These are phyloP conservation scores for Leccinum angustisporum DNA, from an alignment of 1,284 basidiomycete genomes.

Conservation along the genomic window DNA sequence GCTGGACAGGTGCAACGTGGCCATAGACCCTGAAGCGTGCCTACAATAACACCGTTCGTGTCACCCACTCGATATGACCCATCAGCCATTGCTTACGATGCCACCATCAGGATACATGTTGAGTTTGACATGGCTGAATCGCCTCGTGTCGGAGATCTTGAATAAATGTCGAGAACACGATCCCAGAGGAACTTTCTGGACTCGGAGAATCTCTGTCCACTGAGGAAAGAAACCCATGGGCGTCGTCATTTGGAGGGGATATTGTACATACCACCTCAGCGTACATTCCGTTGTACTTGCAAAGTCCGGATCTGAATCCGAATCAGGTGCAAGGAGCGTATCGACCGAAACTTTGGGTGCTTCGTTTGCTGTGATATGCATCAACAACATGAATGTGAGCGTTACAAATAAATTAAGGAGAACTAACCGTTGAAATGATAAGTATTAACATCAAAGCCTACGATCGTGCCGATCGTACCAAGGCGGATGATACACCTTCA, in stretches of 20 bases:
- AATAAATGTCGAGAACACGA: slow-evolving; percentile 88
- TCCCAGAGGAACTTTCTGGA: slow-evolving; percentile 74
- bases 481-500: slow-evolving; percentile 87
- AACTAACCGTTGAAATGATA: slow-evolving; percentile 85
- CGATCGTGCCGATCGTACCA: slow-evolving; percentile 74
- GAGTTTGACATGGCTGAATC: slow-evolving; percentile 84
- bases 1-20: slow-evolving; percentile 66
- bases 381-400: neutral
- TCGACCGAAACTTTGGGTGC: slow-evolving; percentile 80
- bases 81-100: slow-evolving; percentile 57
- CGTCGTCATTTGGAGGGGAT: neutral
- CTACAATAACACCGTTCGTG: slow-evolving; percentile 39
- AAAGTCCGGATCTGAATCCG: slow-evolving; percentile 40
- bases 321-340: slow-evolving; percentile 51
- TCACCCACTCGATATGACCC: neutral
- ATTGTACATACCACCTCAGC: neutral
- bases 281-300: slow-evolving; percentile 54
- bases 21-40: slow-evolving; percentile 89
- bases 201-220: slow-evolving; percentile 86
- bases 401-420: neutral
- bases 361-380: slow-evolving; percentile 73
- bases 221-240: slow-evolving; percentile 30
- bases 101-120: slow-evolving; percentile 98
- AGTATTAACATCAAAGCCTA: slow-evolving; percentile 95
- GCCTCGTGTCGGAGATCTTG: slow-evolving; percentile 55